Evolutionary conservation across 2,329 filamentous ascomycete species (phyloP).

Genomic region (Ceratocystiopsis minuta): DNA sequence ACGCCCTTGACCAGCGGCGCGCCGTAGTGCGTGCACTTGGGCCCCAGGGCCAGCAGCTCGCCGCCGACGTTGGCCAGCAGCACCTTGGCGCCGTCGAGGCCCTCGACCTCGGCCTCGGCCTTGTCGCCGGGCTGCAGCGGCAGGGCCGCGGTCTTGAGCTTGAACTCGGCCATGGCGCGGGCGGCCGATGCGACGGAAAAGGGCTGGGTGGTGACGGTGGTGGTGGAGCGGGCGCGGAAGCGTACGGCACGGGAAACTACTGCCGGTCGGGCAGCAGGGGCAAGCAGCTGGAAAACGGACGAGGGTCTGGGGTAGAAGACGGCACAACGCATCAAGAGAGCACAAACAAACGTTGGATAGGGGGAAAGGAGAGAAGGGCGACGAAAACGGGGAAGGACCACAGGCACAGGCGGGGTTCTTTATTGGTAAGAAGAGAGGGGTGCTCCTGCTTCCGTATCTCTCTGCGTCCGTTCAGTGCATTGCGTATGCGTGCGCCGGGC

Average conservation of each 20-base stretch:
- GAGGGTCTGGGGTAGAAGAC: background rate
- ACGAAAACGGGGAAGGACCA: conserved; percentile 7
- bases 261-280: background rate
- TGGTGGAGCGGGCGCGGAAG: background rate
- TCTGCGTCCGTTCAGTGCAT: background rate
- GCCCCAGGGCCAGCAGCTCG: conserved; percentile 59
- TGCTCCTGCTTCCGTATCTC: background rate
- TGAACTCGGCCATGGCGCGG: conserved; percentile 36
- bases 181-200: conserved; percentile 6
- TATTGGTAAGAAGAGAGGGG: background rate
- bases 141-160: conserved; percentile 61
- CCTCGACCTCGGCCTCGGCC: conserved; percentile 78
- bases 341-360: no score
- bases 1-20: conserved; percentile 79
- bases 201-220: background rate
- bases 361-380: background rate
- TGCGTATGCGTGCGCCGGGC: background rate
- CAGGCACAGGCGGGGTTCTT: background rate
- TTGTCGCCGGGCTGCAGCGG: conserved; percentile 67
- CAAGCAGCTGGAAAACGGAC: background rate
- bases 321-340: background rate
- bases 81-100: conserved; percentile 70
- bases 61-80: conserved; percentile 65
- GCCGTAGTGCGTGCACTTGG: conserved; percentile 77
- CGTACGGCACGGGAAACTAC: background rate